Evolutionary conservation across 768 basidiomycete species (phyloP).

Genomic region (Suillus ampliporus): DNA sequence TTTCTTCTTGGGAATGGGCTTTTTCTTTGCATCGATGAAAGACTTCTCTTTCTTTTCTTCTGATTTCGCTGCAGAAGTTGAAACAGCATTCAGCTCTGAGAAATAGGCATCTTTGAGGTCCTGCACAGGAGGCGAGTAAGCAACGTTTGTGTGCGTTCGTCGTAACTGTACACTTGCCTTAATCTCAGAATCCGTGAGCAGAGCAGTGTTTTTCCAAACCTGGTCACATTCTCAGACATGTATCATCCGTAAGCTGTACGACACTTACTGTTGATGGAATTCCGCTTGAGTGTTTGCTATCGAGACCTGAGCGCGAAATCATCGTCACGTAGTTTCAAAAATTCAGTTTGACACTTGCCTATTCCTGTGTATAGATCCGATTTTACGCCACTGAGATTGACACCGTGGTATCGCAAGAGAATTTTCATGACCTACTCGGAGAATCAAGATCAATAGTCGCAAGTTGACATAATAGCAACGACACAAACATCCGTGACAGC

Average conservation of each 20-base stretch:
- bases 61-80: conserved; percentile 25
- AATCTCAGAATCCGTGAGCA: conserved; percentile 64
- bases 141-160: neutral
- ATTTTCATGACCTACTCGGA: conserved; percentile 64
- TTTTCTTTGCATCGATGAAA: conserved; percentile 37
- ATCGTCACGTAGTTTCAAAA: neutral
- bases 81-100: conserved; percentile 45
- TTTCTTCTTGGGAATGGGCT: conserved; percentile 55
- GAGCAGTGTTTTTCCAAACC: conserved; percentile 71
- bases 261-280: conserved; percentile 67
- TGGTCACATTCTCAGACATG: conserved; percentile 30
- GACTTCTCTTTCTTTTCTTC: conserved; percentile 26
- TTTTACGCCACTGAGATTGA: conserved; percentile 72
- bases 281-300: conserved; percentile 79
- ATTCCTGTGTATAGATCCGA: conserved; percentile 70
- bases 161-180: conserved; percentile 49
- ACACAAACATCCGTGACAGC: conserved; percentile 56
- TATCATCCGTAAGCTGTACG: conserved; percentile 7
- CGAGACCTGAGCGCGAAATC: conserved; percentile 53
- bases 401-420: conserved; percentile 66
- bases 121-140: conserved; percentile 38
- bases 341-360: conserved; percentile 41
- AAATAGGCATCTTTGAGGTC: conserved; percentile 68
- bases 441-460: conserved; percentile 4
- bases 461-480: neutral